These are phyloP conservation scores for Aspergillus ochraceus DNA, from an alignment of 2,329 filamentous ascomycete genomes.

Conservation along the genomic window DNA sequence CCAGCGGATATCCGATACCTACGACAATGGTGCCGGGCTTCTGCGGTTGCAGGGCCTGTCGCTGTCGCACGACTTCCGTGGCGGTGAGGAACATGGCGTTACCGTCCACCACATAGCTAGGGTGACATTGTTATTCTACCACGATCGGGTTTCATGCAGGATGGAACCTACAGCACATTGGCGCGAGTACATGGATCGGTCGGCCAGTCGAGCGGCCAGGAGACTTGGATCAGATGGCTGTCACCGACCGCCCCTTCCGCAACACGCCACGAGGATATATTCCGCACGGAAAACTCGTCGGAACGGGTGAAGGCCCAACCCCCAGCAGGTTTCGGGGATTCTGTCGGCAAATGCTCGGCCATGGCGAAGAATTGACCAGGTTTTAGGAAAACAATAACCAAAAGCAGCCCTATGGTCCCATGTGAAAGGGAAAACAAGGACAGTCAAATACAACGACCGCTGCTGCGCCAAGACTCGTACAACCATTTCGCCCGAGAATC, in stretches of 20 bases:
- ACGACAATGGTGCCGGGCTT: constrained; percentile 24
- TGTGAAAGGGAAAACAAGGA: background rate
- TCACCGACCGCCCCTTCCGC: constrained; percentile 9
- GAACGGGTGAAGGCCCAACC: background rate
- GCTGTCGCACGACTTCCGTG: constrained; percentile 24
- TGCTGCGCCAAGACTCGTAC: background rate
- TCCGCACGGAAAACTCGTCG: background rate
- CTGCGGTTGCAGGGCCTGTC: constrained; percentile 9
- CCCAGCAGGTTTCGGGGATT: background rate
- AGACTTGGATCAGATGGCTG: constrained; percentile 24
- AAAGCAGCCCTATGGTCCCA: background rate
- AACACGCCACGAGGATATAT: constrained; percentile 10
- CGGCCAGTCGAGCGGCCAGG: constrained; percentile 27
- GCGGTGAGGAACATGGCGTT: constrained; percentile 30
- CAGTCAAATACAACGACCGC: background rate
- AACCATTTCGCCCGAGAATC: background rate
- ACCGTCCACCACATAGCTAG: constrained; percentile 29
- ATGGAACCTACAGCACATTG: constrained; percentile 20
- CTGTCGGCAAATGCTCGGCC: background rate
- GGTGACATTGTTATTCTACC: background rate
- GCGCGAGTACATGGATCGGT: constrained; percentile 4
- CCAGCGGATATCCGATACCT: constrained; percentile 26
- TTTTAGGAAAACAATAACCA: background rate
- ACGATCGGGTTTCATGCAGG: too few relatives aligned
- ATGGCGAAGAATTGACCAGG: background rate